Conservation (phyloP, 192 early-diverging fungal species). For the Chytriomyces confervae region DNA sequence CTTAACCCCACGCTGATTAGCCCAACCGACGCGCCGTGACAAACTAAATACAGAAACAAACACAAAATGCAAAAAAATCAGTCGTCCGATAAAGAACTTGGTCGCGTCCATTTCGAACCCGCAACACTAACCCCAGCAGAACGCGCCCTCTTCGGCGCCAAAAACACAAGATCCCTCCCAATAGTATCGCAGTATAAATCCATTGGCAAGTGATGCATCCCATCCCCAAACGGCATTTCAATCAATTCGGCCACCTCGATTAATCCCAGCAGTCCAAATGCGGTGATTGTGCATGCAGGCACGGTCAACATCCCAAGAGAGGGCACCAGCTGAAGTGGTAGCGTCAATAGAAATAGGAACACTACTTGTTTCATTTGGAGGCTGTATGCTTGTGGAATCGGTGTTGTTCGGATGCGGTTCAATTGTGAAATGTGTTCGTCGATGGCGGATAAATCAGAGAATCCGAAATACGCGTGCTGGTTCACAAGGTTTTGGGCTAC, state of each 20-base stretch:
- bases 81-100: too few relatives aligned
- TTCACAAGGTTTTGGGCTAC: neutral
- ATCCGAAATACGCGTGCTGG: neutral
- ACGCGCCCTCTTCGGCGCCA: too few relatives aligned
- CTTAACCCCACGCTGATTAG: too few relatives aligned
- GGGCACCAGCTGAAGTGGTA: conserved; percentile 82
- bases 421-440: conserved; percentile 57
- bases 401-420: conserved; percentile 83
- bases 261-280: conserved; percentile 80
- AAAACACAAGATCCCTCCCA: neutral
- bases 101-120: too few relatives aligned
- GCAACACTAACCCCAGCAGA: too few relatives aligned
- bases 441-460: conserved; percentile 15
- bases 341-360: conserved; percentile 70
- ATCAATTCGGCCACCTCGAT: conserved; percentile 85
- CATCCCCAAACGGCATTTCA: conserved; percentile 30
- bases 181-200: conserved; percentile 15
- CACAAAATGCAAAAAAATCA: too few relatives aligned
- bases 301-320: conserved; percentile 61
- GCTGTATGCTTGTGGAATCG: conserved; percentile 85
- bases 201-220: conserved; percentile 24
- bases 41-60: too few relatives aligned
- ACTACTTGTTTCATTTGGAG: conserved; percentile 86
- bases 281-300: conserved; percentile 66
- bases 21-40: too few relatives aligned